These are phyloP conservation scores for Primulina huaijiensis DNA, from an alignment of 257 asterid genomes.

Conservation along the genomic window DNA sequence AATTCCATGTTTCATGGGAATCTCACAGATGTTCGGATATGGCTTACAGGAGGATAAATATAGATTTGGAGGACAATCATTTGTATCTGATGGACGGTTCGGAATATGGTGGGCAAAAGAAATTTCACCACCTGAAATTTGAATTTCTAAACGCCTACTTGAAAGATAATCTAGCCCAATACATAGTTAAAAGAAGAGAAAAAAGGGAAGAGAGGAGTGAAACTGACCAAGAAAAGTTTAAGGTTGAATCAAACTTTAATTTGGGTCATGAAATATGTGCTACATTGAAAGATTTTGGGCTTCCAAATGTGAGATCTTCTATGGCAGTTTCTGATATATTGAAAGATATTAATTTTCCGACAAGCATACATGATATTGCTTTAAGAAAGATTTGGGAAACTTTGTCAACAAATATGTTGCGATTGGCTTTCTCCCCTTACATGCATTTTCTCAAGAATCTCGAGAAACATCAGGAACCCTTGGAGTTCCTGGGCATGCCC, in stretches of 20 bases:
- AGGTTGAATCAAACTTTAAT: conserved; percentile 15
- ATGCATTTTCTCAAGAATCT: conserved; percentile 29
- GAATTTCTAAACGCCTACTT: conserved; percentile 51
- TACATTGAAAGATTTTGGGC: conserved; percentile 35
- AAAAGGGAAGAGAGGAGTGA: conserved; percentile 25
- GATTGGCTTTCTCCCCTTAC: conserved; percentile 42
- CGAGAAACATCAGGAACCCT: conserved; percentile 27
- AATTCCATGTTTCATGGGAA: conserved; percentile 51
- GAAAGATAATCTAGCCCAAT: conserved; percentile 39
- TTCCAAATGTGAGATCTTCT: conserved; percentile 29
- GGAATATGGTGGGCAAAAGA: conserved; percentile 37
- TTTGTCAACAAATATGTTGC: conserved; percentile 46
- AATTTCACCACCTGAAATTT: conserved; percentile 35
- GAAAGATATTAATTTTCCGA: conserved; percentile 52
- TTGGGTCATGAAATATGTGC: conserved; percentile 42
- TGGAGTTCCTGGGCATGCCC: conserved; percentile 45
- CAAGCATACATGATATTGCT: conserved; percentile 65
- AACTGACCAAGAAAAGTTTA: conserved; percentile 27
- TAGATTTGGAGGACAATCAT: conserved; percentile 36
- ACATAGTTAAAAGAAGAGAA: conserved; percentile 22
- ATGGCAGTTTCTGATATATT: conserved; percentile 28
- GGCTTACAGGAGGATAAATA: conserved; percentile 39
- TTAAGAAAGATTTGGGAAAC: conserved; percentile 42
- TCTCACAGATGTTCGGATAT: conserved; percentile 26
- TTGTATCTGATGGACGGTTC: conserved; percentile 33